Evolutionary conservation across 2,329 filamentous ascomycete genomes (phyloP), one percentile per base, ranked within the genome.

Genomic region (Fusarium sp.): DNA sequence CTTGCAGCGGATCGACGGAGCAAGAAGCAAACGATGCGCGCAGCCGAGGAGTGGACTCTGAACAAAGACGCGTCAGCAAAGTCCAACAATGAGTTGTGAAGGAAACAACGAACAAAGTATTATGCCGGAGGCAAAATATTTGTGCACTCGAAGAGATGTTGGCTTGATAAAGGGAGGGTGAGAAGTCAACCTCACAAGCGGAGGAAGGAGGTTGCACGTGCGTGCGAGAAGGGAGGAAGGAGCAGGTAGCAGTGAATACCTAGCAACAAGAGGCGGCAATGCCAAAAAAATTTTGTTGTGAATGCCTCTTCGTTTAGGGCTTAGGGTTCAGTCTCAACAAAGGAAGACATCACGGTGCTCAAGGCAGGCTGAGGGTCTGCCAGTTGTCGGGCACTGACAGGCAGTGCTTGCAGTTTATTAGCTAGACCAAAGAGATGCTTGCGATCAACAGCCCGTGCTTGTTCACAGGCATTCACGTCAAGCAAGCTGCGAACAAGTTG

Each of bases 21-120:
- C 50, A 54, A 54, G 50, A 54, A 54, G 50, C 50, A 54, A 54
- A 54, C 50, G 27, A 54, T 34, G 50, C 50, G 50, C 27, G 50
- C 50, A 54, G 50, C 50, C 27, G 18, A 11, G 4, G 10, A 14
- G 24, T 14, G 4, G 27, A 13, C 47, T 54, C 18, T 54, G 4
- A 54, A 20, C n/a, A 34, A 54, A 34, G 50, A 14, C 27, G 27
- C 18, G 50, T 54, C 50, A 54, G 50, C 50, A n/a, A 54, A n/a
- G n/a, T 54, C 18, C 27, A 54, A 34, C 50, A 20, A 31, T 20
- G 1, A 34, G 18, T 14, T 29, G 4, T 31, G 50, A 54, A 34
- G 11, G 18, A n/a, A 6, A 4, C n/a, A 54, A 34, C 50, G 11
- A 54, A 54, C 50, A 54, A 54, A 54, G 27, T n/a, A 54, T 29